Conservation (phyloP, 768 basidiomycete genomes). For the Auricularia auricula-judae region DNA sequence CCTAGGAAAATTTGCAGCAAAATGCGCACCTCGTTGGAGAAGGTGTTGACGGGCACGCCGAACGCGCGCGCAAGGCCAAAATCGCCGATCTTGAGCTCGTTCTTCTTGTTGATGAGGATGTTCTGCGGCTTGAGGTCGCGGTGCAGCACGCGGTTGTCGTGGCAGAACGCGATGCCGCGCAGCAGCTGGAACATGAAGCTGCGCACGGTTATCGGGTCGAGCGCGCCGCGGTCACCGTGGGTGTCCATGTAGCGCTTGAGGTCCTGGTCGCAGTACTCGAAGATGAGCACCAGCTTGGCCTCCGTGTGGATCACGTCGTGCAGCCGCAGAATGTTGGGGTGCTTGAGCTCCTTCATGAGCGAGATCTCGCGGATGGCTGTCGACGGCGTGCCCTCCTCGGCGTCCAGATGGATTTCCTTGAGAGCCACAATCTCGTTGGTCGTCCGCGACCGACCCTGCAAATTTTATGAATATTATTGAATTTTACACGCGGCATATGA, state of each 20-base stretch:
- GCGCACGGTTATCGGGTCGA: constrained; percentile 71
- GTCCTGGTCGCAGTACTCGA: constrained; percentile 97
- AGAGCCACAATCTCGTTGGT: constrained; percentile 98
- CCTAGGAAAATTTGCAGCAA: not conserved
- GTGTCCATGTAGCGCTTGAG: constrained; percentile 99
- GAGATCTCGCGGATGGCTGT: constrained; percentile 99
- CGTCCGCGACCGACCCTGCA: constrained; percentile 82
- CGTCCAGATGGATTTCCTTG: constrained; percentile 98
- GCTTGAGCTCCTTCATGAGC: constrained; percentile 98
- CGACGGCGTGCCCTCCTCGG: constrained; percentile 97
- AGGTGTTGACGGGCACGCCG: constrained; percentile 98
- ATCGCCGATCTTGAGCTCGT: constrained; percentile 98
- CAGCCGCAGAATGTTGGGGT: constrained; percentile 94
- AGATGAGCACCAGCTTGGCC: constrained; percentile 93
- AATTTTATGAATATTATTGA: not conserved
- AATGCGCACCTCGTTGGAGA: constrained; percentile 76
- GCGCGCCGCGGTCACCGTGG: constrained; percentile 88
- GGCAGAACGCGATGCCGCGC: constrained; percentile 96
- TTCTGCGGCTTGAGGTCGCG: constrained; percentile 50
- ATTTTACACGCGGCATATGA: not conserved
- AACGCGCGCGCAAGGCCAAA: constrained; percentile 96
- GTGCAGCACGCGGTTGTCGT: constrained; percentile 96
- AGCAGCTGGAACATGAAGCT: constrained; percentile 98
- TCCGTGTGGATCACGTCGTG: constrained; percentile 99
- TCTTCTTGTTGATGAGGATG: constrained; percentile 76